These are phyloP conservation scores for Hypholoma sublateritium DNA, from an alignment of 768 basidiomycete species.

Conservation along the genomic window DNA sequence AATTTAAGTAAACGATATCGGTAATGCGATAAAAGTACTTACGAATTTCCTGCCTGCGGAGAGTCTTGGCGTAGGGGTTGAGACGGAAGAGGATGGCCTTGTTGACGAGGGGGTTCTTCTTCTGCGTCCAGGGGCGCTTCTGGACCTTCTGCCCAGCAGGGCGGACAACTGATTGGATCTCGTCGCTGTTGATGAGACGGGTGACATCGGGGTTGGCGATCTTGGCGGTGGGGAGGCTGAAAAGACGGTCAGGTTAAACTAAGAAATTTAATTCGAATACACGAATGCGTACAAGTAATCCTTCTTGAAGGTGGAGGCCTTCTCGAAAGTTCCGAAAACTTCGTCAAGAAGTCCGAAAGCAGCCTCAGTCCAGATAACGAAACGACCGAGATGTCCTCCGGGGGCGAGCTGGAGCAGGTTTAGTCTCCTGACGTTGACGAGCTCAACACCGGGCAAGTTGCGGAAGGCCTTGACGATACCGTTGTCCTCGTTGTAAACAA, in stretches of 20 bases:
- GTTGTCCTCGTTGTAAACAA: slow-evolving; percentile 96
- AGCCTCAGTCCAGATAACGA: slow-evolving; percentile 98
- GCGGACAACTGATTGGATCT: slow-evolving; percentile 96
- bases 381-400: slow-evolving; percentile 98
- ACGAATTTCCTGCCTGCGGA: slow-evolving; percentile 88
- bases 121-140: slow-evolving; percentile 97
- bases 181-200: slow-evolving; percentile 95
- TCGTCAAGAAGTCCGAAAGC: slow-evolving; percentile 93
- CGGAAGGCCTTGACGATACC: slow-evolving; percentile 99
- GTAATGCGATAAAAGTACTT: slow-evolving; percentile 33
- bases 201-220: slow-evolving; percentile 97
- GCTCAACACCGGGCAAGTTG: slow-evolving; percentile 97
- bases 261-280: background rate
- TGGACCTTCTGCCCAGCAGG: slow-evolving; percentile 80
- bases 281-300: slow-evolving; percentile 66
- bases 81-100: slow-evolving; percentile 93
- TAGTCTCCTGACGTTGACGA: slow-evolving; percentile 89
- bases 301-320: slow-evolving; percentile 83
- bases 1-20: too few relatives aligned
- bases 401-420: slow-evolving; percentile 99
- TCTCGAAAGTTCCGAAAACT: slow-evolving; percentile 94
- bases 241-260: background rate
- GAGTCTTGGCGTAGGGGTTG: slow-evolving; percentile 97
- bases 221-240: slow-evolving; percentile 93
- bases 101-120: slow-evolving; percentile 98